Conservation (phyloP, 1,284 basidiomycete species). For the Malassezia slooffiae region DNA sequence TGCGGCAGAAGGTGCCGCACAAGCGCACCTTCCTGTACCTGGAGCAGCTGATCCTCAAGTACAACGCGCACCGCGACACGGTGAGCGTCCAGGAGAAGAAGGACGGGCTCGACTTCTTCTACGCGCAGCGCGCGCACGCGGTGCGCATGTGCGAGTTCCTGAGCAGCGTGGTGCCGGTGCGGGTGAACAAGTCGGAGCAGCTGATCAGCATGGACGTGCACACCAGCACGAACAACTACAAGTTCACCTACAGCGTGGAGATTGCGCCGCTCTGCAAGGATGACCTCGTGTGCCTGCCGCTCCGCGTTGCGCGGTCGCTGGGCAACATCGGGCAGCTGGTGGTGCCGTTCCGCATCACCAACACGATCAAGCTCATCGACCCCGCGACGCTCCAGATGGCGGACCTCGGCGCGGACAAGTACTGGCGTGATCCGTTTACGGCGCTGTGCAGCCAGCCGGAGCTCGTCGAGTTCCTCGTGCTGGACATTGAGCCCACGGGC, state of each 20-base stretch:
- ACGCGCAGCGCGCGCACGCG: slow-evolving; percentile 75
- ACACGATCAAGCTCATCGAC: slow-evolving; percentile 81
- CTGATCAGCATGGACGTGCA: slow-evolving; percentile 86
- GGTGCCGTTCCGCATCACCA: slow-evolving; percentile 80
- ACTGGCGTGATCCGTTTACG: slow-evolving; percentile 82
- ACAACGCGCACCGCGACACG: slow-evolving; percentile 92
- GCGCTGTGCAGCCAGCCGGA: slow-evolving; percentile 70
- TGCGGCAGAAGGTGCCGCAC: slow-evolving; percentile 77
- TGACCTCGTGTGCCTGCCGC: slow-evolving; percentile 81
- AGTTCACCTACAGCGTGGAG: slow-evolving; percentile 95
- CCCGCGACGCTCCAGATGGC: slow-evolving; percentile 71
- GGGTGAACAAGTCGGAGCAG: slow-evolving; percentile 82
- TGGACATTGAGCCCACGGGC: slow-evolving; percentile 69
- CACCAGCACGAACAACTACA: slow-evolving; percentile 84
- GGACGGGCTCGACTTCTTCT: slow-evolving; percentile 96
- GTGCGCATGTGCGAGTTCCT: slow-evolving; percentile 98
- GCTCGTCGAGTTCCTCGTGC: slow-evolving; percentile 84
- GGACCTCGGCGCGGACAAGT: slow-evolving; percentile 70
- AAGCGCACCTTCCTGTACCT: slow-evolving; percentile 96
- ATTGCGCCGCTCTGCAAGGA: slow-evolving; percentile 96
- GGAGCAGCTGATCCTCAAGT: slow-evolving; percentile 93
- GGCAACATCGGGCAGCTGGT: slow-evolving; percentile 79
- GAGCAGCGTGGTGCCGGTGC: slow-evolving; percentile 70
- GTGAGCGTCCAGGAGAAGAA: slow-evolving; percentile 81
- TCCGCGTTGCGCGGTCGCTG: slow-evolving; percentile 66